phyloP scores from a whole-genome alignment of 75 land plant species.

The Picea glauca region DNA sequence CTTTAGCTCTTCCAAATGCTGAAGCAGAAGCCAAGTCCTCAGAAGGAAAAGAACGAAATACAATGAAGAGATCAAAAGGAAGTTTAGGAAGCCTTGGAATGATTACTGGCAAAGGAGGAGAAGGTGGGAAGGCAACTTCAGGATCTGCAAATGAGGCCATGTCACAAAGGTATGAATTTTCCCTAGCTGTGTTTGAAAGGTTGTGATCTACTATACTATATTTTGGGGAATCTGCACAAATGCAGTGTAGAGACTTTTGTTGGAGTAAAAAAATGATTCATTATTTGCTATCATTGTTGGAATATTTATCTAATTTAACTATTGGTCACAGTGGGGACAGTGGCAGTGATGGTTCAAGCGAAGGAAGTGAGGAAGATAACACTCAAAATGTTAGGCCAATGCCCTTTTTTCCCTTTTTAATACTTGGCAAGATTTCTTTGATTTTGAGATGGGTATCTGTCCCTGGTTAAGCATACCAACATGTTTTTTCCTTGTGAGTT shows the following conservation, averaged over 20 bases:
- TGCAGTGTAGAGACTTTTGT: neutral
- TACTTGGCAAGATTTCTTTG: neutral
- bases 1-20: constrained; percentile 15
- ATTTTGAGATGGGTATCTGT: neutral
- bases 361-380: constrained; percentile 66
- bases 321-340: constrained; percentile 55
- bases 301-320: constrained; percentile 11
- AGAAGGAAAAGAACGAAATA: constrained; percentile 40
- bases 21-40: constrained; percentile 50
- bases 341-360: constrained; percentile 77
- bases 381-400: constrained; percentile 32
- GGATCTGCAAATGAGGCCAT: constrained; percentile 58
- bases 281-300: neutral
- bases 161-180: constrained; percentile 50
- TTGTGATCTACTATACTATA: neutral
- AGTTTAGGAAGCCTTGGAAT: constrained; percentile 42
- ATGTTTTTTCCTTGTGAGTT: neutral
- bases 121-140: constrained; percentile 49
- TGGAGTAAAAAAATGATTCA: neutral
- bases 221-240: neutral
- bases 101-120: constrained; percentile 34
- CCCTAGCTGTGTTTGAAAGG: too few species aligned
- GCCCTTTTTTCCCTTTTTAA: too few species aligned
- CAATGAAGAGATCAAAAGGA: constrained; percentile 61
- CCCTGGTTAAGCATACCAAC: neutral